These are phyloP conservation scores for Trichoderma polysporum DNA, from an alignment of 2,329 filamentous ascomycete species.

Conservation along the genomic window DNA sequence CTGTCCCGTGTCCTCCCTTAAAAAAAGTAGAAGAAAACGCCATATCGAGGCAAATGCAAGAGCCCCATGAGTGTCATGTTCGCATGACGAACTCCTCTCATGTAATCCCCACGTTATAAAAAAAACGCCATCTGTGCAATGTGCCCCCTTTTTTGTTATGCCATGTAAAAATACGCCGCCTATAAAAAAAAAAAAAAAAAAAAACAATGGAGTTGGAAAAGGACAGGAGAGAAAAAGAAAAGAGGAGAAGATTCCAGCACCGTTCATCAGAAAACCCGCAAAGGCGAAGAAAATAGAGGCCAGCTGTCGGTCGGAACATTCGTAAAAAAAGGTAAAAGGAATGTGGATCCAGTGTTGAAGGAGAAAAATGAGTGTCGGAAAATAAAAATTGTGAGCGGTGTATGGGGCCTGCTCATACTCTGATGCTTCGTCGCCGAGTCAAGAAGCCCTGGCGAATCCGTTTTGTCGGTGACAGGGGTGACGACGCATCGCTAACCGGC, in stretches of 20 bases:
- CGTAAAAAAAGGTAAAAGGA: constrained; percentile 12
- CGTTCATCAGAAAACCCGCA: constrained; percentile 8
- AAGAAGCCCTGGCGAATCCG: constrained; percentile 39
- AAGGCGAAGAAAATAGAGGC: constrained; percentile 3
- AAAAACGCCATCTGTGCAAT: constrained; percentile 17
- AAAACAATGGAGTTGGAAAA: not conserved
- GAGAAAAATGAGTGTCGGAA: not conserved
- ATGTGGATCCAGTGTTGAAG: constrained; percentile 10
- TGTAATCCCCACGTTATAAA: constrained; percentile 9
- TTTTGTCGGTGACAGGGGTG: constrained; percentile 32
- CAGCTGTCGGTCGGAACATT: constrained; percentile 15
- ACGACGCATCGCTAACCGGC: constrained; percentile 27
- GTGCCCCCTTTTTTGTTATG: constrained; percentile 14
- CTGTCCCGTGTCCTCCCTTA: not conserved
- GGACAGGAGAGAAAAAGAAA: constrained; percentile 1
- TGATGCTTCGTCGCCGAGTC: constrained; percentile 43
- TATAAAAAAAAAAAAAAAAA: constrained; percentile 10
- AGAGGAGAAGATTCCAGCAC: not conserved
- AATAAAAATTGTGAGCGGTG: not conserved
- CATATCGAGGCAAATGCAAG: constrained; percentile 4
- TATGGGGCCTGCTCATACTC: constrained; percentile 27
- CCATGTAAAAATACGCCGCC: constrained; percentile 13
- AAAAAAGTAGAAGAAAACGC: constrained; percentile 11
- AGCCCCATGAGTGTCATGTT: constrained; percentile 9
- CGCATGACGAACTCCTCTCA: constrained; percentile 13